These are phyloP conservation scores for Saitozyma podzolica DNA, from an alignment of 768 basidiomycete species.

Conservation along the genomic window DNA sequence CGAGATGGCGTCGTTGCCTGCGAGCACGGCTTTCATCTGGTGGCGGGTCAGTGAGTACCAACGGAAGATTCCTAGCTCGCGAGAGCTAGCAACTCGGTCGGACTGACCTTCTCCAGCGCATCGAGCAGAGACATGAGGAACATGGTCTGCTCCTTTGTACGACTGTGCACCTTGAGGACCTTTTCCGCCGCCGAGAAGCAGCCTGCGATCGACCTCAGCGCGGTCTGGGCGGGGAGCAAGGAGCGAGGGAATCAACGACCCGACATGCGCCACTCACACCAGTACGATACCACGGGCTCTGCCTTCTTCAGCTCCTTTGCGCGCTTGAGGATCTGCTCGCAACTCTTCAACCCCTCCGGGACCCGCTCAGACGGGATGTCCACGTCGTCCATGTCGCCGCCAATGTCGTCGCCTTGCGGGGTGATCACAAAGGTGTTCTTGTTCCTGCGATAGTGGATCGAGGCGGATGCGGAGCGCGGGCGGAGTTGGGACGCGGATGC, in stretches of 20 bases:
- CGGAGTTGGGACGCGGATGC: no score
- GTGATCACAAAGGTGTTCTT: not conserved
- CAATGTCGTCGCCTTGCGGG: not conserved
- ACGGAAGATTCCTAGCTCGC: conserved; percentile 1
- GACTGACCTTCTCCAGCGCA: conserved; percentile 64
- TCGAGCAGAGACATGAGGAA: conserved; percentile 74
- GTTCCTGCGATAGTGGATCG: not conserved
- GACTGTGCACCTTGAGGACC: conserved; percentile 63
- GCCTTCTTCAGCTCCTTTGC: conserved; percentile 79
- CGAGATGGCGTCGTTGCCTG: conserved; percentile 74
- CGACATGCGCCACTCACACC: conserved; percentile 66
- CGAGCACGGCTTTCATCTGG: conserved; percentile 72
- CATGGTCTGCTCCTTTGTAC: conserved; percentile 69
- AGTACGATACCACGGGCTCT: conserved; percentile 88
- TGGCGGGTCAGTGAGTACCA: not conserved
- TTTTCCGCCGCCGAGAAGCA: conserved; percentile 89
- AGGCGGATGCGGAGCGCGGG: not conserved
- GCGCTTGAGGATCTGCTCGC: conserved; percentile 80
- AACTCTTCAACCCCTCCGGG: conserved; percentile 56
- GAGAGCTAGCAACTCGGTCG: conserved; percentile 3
- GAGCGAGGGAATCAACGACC: no score
- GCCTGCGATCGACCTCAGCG: conserved; percentile 57
- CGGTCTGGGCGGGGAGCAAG: not conserved
- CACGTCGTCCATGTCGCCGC: conserved; percentile 39
- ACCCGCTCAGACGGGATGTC: conserved; percentile 44